A percentile compares a stretch with the other conserved stretches of the same genome.
Conservation (phyloP, 192 early-diverging fungal genomes). For the Coemansia furcata region DNA sequence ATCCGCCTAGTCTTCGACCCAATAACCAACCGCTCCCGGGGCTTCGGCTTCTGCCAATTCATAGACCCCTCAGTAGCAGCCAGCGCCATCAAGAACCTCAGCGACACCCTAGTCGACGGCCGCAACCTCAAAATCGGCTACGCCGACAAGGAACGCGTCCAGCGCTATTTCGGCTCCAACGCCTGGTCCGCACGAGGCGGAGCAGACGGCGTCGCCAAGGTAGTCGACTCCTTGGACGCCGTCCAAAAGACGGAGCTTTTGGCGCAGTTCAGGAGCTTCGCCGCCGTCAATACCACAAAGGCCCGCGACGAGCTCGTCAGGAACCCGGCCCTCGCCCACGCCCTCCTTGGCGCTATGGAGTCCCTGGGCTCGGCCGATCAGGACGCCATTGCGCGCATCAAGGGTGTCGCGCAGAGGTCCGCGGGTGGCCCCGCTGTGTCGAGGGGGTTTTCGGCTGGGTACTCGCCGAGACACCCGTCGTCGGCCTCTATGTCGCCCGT, state of each 20-base stretch:
- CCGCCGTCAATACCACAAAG: slow-evolving; percentile 16
- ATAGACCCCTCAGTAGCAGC: slow-evolving; percentile 89
- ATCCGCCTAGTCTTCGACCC: slow-evolving; percentile 89
- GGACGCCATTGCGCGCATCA: slow-evolving; percentile 8
- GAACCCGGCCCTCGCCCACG: slow-evolving; percentile 37
- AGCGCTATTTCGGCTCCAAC: slow-evolving; percentile 28
- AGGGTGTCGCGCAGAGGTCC: neutral
- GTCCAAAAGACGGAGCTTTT: slow-evolving; percentile 17
- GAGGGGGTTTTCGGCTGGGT: neutral
- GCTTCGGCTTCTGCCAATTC: slow-evolving; percentile 94
- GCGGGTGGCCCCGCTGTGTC: neutral
- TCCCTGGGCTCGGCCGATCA: slow-evolving; percentile 11
- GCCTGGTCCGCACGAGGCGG: slow-evolving; percentile 8
- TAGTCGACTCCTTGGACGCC: slow-evolving; percentile 11
- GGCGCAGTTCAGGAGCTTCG: slow-evolving; percentile 38
- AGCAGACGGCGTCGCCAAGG: slow-evolving; percentile 10
- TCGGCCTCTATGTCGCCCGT: neutral
- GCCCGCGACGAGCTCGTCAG: slow-evolving; percentile 30
- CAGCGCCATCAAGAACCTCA: slow-evolving; percentile 91
- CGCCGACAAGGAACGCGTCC: slow-evolving; percentile 60
- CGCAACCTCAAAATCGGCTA: slow-evolving; percentile 87
- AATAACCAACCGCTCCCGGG: slow-evolving; percentile 77
- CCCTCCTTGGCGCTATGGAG: slow-evolving; percentile 20
- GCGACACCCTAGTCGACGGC: slow-evolving; percentile 86
- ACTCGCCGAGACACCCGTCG: neutral